Evolutionary conservation across 495 filamentous ascomycete genomes (phyloP), one percentile per base, ranked within the genome.

Genomic region (Penicillium coprophilum): DNA sequence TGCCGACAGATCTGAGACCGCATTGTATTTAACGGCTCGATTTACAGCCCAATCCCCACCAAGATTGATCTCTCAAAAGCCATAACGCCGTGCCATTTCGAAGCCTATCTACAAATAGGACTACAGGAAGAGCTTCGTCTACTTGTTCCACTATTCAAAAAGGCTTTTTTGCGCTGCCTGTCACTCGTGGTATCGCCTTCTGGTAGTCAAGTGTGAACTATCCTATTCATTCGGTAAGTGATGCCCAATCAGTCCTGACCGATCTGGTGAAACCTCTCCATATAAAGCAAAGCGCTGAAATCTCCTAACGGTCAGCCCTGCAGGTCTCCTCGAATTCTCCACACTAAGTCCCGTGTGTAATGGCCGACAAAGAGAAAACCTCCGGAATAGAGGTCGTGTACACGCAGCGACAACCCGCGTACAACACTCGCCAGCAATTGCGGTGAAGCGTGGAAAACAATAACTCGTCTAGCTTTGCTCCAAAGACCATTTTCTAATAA

Each of bases 331-430:
- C 40, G 55, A 54, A 19, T 38, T 53, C 48, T 55, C 51, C 48
- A 41, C 65, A 50, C 40, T 50, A 46, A 56, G 62, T 45, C 58
- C 50, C 51, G 55, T 60, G 39, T 50, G 45, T 39, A 64, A 47
- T 65, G 59, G 56, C 28, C n/a, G 27, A 56, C 34, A 57, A 59
- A 63, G 44, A 63, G 55, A 39, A 30, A 15, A 9, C 15, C 39
- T 36, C 49, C 53, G 27, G 48, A 43, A 49, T 17, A 41, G 49
- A 59, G 60, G 64, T 67, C 57, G 36, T 67, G 61, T 36, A 67
- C 63, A 62, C 61, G 24, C 65, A 53, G 65, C 53, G 59, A 64
- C 59, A 64, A 64, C 56, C 66, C 66, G 66, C 61, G 66, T 69
- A 62, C 66, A 52, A 69, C 65, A 52, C 24, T 49, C 45, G 48